These are phyloP conservation scores for Rhodotorula sp. DNA, from an alignment of 1,284 basidiomycete genomes.

Conservation along the genomic window DNA sequence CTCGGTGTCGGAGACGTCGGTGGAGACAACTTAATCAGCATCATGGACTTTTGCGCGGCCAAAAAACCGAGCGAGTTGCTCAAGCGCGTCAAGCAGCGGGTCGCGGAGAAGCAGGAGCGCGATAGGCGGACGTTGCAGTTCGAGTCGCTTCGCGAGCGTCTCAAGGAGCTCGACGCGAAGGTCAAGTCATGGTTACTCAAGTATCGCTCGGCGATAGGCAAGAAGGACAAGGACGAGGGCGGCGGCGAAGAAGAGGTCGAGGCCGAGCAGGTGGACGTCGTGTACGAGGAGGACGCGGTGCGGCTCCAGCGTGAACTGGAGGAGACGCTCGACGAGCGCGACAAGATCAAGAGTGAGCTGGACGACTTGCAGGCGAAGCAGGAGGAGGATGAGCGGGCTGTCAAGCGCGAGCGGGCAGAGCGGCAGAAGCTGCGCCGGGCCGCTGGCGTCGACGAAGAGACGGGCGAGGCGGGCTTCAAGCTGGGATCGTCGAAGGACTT, in stretches of 20 bases:
- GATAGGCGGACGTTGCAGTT: constrained; percentile 19
- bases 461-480: neutral
- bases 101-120: constrained; percentile 32
- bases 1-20: constrained; percentile 35
- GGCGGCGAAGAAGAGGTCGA: neutral
- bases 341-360: constrained; percentile 20
- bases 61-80: constrained; percentile 32
- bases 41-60: constrained; percentile 39
- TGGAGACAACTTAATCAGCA: constrained; percentile 34
- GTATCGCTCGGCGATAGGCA: constrained; percentile 11
- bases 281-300: neutral
- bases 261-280: neutral
- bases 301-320: constrained; percentile 19
- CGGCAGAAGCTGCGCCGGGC: constrained; percentile 4
- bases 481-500: constrained; percentile 31
- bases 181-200: constrained; percentile 25
- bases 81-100: constrained; percentile 30
- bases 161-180: constrained; percentile 24
- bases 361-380: constrained; percentile 16
- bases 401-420: constrained; percentile 3
- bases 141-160: constrained; percentile 5
- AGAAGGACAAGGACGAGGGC: neutral
- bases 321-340: constrained; percentile 15
- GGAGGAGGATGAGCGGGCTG: constrained; percentile 7
- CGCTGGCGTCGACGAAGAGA: neutral